phyloP scores from a whole-genome alignment of 2,329 filamentous ascomycete species.

The Diaporthe nobilis region DNA sequence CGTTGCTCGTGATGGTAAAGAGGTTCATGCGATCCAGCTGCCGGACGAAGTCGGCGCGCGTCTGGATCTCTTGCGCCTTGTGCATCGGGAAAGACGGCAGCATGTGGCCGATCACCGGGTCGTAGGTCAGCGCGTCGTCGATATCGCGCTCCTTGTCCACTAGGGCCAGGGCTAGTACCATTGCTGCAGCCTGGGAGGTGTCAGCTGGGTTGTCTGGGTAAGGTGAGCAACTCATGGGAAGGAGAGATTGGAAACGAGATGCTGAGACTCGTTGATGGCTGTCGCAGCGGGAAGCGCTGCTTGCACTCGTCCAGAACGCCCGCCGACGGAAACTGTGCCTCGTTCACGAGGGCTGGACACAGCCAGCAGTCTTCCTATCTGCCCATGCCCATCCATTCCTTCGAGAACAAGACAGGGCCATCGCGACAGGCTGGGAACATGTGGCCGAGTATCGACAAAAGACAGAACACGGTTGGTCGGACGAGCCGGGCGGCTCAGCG shows the following conservation, averaged over 20 bases:
- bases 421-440: background rate
- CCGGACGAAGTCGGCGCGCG: conserved; percentile 93
- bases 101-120: conserved; percentile 77
- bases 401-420: background rate
- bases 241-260: too few species aligned
- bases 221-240: background rate
- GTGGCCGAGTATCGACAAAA: background rate
- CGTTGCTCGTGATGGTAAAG: conserved; percentile 91
- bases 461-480: too few species aligned
- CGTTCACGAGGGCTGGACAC: background rate
- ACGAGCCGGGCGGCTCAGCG: background rate
- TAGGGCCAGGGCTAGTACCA: conserved; percentile 91
- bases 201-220: background rate
- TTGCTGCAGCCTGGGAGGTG: conserved; percentile 79
- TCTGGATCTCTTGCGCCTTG: conserved; percentile 92
- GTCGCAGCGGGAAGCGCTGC: background rate
- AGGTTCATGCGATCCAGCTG: conserved; percentile 94
- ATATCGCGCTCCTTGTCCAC: conserved; percentile 83
- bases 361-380: background rate
- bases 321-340: background rate
- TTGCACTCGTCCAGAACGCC: background rate
- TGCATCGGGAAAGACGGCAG: conserved; percentile 87
- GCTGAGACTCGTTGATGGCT: too few species aligned
- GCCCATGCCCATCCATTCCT: background rate
- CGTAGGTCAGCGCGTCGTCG: conserved; percentile 74